Base-by-base conservation (phyloP, 2,329 filamentous ascomycete species). In the Aureobasidium zeae region DNA sequence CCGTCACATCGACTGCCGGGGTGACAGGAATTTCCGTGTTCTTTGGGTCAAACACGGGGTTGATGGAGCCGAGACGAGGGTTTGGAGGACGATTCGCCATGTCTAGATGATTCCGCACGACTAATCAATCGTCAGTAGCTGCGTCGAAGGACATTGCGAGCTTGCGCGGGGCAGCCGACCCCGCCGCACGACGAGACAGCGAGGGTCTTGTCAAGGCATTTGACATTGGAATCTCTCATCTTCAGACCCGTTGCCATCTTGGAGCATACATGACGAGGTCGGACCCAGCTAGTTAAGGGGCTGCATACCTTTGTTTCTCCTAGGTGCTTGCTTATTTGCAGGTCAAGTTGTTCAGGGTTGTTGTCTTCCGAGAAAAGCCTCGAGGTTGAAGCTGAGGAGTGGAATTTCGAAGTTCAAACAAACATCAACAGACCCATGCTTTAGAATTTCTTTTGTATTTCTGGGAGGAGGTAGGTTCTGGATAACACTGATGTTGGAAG, bases 21-120 rank as follows among this genome's bases (percentile, higher is more conserved):
- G 66, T 68, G 38, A 69, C 66, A 10, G 65, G 65, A 12, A 66
- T 58, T 10, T 52, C 53, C 35, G 59, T 66, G 45, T 64, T 58
- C 39, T 60, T 56, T 15, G 51, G 45, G 15, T 63, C 55, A 21
- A 66, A 59, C 5, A 63, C 64, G 21, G 64, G 65, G 55, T 66
- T 62, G 19, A 57, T 53, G 29, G 55, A 51, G 19, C 24, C 26
- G 17, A 38, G 28, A 15, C 43, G 33, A 15, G 39, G 39, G 39
- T 43, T 43, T 20, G 39, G 29, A 34, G 39, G 39, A 22, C 39
- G 39, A 21, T 41, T 33, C 12, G 39, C 21, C 39, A 43, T 43
- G 29, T 13, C 15, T 21, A 28, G 19, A 5, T 16, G 16, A 20
- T 28, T 15, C 11, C 19, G 2, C n/a, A 15, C 4, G 15, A 7